phyloP scores from a whole-genome alignment of 257 asterid genomes.

The Solanum pinnatisectum region DNA sequence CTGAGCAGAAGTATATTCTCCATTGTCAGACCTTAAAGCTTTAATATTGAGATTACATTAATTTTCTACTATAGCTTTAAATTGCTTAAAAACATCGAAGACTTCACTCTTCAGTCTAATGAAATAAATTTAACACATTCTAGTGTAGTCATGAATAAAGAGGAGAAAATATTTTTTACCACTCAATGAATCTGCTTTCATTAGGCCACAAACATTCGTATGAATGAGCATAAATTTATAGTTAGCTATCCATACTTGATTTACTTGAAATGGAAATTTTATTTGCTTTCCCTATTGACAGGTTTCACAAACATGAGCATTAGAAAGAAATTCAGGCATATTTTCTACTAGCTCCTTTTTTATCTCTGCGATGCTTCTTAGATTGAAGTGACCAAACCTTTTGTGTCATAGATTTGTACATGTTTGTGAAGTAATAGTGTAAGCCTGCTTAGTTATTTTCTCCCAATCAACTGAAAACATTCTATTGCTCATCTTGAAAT shows the following conservation, averaged over 20 bases:
- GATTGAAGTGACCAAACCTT: neutral
- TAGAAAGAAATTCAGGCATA: neutral
- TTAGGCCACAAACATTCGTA: neutral
- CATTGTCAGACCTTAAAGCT: neutral
- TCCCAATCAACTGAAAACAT: neutral
- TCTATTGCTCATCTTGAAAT: neutral
- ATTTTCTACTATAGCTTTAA: neutral
- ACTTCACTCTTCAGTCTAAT: neutral
- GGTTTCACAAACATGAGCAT: neutral
- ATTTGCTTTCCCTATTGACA: neutral
- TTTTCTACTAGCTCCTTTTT: too few species aligned
- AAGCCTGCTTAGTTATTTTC: neutral
- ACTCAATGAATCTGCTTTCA: neutral
- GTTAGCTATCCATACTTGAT: neutral
- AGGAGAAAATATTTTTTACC: neutral
- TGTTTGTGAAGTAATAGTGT: neutral
- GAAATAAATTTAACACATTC: neutral
- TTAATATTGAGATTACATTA: neutral
- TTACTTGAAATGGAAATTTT: neutral
- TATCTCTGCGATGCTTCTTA: neutral
- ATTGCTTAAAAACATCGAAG: neutral
- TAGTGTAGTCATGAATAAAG: neutral
- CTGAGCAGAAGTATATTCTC: neutral
- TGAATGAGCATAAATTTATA: neutral
- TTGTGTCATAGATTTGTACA: neutral